phyloP scores from a whole-genome alignment of 768 basidiomycete species.

The Porphyrellus cyaneotinctus region DNA sequence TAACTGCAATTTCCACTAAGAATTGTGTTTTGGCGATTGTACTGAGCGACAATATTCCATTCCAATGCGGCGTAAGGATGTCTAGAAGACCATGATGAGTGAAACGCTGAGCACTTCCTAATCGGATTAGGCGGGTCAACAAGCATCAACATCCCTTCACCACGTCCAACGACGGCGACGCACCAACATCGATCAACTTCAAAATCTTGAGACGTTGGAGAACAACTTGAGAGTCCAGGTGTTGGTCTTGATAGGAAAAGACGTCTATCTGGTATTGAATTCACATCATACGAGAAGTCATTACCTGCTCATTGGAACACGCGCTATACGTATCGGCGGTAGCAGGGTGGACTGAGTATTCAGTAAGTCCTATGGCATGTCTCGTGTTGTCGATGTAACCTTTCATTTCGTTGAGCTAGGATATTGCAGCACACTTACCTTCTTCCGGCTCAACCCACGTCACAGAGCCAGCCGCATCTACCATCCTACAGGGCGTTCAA shows the following conservation, averaged over 20 bases:
- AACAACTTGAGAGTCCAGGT: not conserved
- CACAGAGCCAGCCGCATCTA: not conserved
- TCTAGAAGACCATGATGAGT: no score
- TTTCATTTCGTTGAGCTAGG: not conserved
- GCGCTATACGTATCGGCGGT: not conserved
- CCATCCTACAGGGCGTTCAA: not conserved
- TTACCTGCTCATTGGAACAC: not conserved
- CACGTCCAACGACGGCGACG: slow-evolving; percentile 12
- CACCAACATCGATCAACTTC: not conserved
- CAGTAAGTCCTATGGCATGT: slow-evolving; percentile 1
- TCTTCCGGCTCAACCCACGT: not conserved
- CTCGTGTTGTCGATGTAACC: not conserved
- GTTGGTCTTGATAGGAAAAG: not conserved
- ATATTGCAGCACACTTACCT: not conserved
- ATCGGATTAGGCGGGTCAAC: slow-evolving; percentile 3
- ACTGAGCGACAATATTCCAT: not conserved
- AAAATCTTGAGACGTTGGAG: not conserved
- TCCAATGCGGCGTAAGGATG: not conserved
- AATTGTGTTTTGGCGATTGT: not conserved
- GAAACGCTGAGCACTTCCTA: not conserved
- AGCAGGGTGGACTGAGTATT: not conserved
- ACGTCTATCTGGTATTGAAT: not conserved
- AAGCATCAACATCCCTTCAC: slow-evolving; percentile 10
- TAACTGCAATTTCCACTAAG: not conserved
- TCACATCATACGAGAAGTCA: not conserved